These are phyloP conservation scores for Entomortierella lignicola DNA, from an alignment of 192 early-diverging fungal species.

Conservation along the genomic window DNA sequence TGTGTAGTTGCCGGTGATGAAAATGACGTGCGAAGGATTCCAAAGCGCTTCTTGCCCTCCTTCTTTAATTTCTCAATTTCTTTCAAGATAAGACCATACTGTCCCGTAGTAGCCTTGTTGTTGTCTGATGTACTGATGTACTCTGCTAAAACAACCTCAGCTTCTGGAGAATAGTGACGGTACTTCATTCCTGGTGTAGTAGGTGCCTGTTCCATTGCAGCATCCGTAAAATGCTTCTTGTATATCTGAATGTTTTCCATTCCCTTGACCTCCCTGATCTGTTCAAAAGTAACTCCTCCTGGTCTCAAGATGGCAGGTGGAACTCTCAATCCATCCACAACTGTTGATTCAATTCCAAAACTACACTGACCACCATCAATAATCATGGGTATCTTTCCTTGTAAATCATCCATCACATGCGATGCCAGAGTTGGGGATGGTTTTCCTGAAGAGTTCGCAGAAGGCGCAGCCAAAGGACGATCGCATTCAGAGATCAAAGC, in stretches of 20 bases:
- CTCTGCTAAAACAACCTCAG: conserved; percentile 83
- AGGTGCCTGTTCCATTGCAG: conserved; percentile 77
- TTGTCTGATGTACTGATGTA: not conserved
- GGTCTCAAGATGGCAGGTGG: conserved; percentile 90
- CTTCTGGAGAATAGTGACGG: conserved; percentile 94
- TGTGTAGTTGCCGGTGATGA: not conserved
- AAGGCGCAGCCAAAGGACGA: conserved; percentile 95
- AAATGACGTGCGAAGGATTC: conserved; percentile 51
- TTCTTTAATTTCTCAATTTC: conserved; percentile 45
- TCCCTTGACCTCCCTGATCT: conserved; percentile 67
- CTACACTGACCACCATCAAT: conserved; percentile 91
- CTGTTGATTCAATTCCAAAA: conserved; percentile 94
- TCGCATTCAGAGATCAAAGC: conserved; percentile 86
- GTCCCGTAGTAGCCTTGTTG: conserved; percentile 1
- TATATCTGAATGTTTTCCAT: conserved; percentile 82
- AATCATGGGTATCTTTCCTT: conserved; percentile 84
- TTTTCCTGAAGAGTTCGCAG: conserved; percentile 96
- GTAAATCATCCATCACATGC: conserved; percentile 89
- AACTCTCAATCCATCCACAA: conserved; percentile 82
- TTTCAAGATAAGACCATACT: conserved; percentile 27
- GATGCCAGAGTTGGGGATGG: conserved; percentile 93
- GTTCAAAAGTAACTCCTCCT: conserved; percentile 91
- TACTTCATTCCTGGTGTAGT: conserved; percentile 99
- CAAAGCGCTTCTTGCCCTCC: conserved; percentile 38
- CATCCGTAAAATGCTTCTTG: conserved; percentile 78